Evolutionary conservation across 768 basidiomycete genomes (phyloP), one percentile per base, ranked within the genome.

Genomic region (Hypholoma fasciculare): DNA sequence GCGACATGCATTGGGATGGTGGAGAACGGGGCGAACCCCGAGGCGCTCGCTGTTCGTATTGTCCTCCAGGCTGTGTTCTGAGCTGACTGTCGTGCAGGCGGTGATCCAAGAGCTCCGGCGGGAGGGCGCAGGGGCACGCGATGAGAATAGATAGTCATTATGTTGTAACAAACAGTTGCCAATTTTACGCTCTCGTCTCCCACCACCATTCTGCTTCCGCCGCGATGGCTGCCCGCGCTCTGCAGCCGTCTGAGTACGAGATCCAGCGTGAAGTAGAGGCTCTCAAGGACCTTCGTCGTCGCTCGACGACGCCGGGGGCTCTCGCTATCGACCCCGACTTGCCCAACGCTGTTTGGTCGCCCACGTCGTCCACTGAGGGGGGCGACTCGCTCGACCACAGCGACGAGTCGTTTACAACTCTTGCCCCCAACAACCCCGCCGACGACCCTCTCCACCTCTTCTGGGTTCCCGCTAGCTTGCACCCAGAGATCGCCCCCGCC

Each of bases 381-480:
- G 57, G 23, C 53, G 8, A n/a, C 27, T 52, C 56, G 54, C 37
- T 23, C 34, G 63, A 67, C 4, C 61, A 61, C 44, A 47, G 63
- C 49, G 63, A 65, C 37, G 57, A 58, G 54, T 56, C 61, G 57
- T 62, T 66, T 17, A 61, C 65, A 49, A 72, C 73, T 43, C 72
- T 71, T 34, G 56, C 63, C 39, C 64, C 75, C 56, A 77, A 76
- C 62, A 75, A 71, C 48, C 74, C 73, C 68, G 71, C 81, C 39
- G 87, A 92, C 65, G 92, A 96, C 75, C 89, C 92, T 2, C 87
- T 88, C 66, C 90, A 94, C 72, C 85, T 98, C 62, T 98, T 98
- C 81, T 99, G 97, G 97, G 94, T 99, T 27, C 97, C 97, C 53
- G 97, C 97, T 14, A 85, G 89, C 57, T 79, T 98, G 37, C 97